Evolutionary conservation across 139 green algal genomes (phyloP).

Genomic region (Coccomyxa sp.): DNA sequence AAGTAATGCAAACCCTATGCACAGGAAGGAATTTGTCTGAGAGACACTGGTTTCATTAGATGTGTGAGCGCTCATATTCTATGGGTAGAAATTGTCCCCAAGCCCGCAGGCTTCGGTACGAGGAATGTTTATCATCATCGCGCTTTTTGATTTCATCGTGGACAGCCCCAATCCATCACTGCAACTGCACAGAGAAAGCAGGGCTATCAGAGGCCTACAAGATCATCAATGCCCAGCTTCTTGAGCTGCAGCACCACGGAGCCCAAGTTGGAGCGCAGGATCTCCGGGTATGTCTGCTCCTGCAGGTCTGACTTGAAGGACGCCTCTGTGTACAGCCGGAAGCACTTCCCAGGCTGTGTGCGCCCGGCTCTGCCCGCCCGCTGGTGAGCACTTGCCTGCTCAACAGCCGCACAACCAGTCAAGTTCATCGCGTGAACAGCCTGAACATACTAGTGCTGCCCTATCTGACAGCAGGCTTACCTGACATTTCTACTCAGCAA

Average conservation of each 20-base stretch:
- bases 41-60: neutral
- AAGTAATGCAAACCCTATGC: neutral
- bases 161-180: neutral
- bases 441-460: no score
- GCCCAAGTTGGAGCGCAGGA: constrained; percentile 96
- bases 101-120: constrained; percentile 46
- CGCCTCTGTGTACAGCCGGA: constrained; percentile 94
- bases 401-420: neutral
- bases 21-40: neutral
- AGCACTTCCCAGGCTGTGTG: constrained; percentile 98
- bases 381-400: constrained; percentile 90
- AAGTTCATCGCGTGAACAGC: neutral
- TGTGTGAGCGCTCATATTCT: constrained; percentile 50
- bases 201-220: constrained; percentile 59
- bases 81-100: constrained; percentile 56
- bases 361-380: constrained; percentile 89
- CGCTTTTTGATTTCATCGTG: neutral
- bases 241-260: constrained; percentile 98
- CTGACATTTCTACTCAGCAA: neutral
- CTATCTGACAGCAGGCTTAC: neutral
- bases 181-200: neutral
- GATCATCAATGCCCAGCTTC: constrained; percentile 98
- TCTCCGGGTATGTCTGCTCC: constrained; percentile 99
- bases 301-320: constrained; percentile 96
- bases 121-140: constrained; percentile 69